phyloP scores from a whole-genome alignment of 164 flowering plant genomes.

The Vitis labrusca region DNA sequence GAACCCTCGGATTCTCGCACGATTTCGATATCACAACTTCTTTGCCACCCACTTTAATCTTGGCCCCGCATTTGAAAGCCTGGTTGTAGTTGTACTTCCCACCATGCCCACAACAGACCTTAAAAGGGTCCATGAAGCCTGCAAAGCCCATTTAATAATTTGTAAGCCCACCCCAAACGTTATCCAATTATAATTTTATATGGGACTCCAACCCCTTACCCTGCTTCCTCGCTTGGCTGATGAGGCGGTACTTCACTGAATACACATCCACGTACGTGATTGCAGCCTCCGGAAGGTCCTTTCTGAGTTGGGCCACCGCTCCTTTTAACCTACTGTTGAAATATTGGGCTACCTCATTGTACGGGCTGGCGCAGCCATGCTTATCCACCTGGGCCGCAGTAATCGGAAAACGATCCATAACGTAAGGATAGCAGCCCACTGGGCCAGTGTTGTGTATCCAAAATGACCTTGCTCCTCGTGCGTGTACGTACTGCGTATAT shows the following conservation, averaged over 20 bases:
- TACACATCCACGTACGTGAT: conserved; percentile 38
- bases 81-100: conserved; percentile 56
- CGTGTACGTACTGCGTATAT: conserved; percentile 19
- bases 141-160: conserved; percentile 7
- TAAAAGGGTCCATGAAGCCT: conserved; percentile 62
- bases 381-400: conserved; percentile 25
- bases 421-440: conserved; percentile 38
- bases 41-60: conserved; percentile 24
- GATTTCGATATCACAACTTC: conserved; percentile 30
- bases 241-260: conserved; percentile 29
- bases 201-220: conserved; percentile 13
- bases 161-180: too few relatives aligned
- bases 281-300: conserved; percentile 27
- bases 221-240: conserved; percentile 26
- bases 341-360: conserved; percentile 34
- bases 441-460: conserved; percentile 49
- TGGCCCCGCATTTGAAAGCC: conserved; percentile 32
- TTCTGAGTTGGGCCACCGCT: conserved; percentile 20
- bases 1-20: conserved; percentile 36
- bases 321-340: conserved; percentile 28
- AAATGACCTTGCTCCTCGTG: conserved; percentile 30
- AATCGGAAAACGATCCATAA: conserved; percentile 24
- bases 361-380: conserved; percentile 30
- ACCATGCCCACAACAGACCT: conserved; percentile 68
- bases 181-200: too few relatives aligned